Base-by-base conservation (phyloP, 2,329 filamentous ascomycete species). In the Exophiala dermatitidis region DNA sequence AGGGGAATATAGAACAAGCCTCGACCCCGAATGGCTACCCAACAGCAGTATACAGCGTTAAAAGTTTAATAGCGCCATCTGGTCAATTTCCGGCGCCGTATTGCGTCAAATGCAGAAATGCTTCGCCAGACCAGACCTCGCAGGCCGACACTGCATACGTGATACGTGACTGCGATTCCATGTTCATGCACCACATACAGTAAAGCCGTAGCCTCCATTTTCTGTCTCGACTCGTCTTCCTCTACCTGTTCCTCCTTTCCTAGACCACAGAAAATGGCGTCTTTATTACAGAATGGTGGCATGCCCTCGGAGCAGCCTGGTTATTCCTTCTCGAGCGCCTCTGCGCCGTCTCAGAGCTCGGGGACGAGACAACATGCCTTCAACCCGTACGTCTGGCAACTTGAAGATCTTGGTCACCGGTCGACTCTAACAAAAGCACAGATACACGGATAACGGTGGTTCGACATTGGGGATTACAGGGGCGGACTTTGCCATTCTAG, bases 371-470 rank as follows among this genome's bases (percentile, higher is more conserved):
- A 93, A 76, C 90, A 94, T 74, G 82, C 84, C 64, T 96, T 96
- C 76, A 90, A 95, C 74, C 90, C 91, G 90, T 95, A 81, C 67
- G 86, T 63, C 46, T 10, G 8, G 26, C n/a, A 46, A 19, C 19
- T 19, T 19, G 19, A 19, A 38, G 19, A 12, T 31, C 33, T 7
- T 31, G 9, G n/a, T 12, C n/a, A 26, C n/a, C 10, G 7, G 37
- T n/a, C 32, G 36, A 34, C 19, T 40, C 33, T 48, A 29, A 52
- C 26, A n/a, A 29, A 44, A 19, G 26, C 26, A 44, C 57, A 76
- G 74, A 57, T 98, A 98, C 74, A 94, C 93, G 62, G 91, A 98
- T 77, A 98, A 98, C 71, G 93, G 93, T 64, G 93, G 93, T 64
- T 95, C 90, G 56, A 97, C 93, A 50, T 82, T 98, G 52, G 93